A percentile compares a stretch with the other conserved stretches of the same genome.
phyloP scores from a whole-genome alignment of 108 stramenopile species.

The Nitzschia inconspicua region DNA sequence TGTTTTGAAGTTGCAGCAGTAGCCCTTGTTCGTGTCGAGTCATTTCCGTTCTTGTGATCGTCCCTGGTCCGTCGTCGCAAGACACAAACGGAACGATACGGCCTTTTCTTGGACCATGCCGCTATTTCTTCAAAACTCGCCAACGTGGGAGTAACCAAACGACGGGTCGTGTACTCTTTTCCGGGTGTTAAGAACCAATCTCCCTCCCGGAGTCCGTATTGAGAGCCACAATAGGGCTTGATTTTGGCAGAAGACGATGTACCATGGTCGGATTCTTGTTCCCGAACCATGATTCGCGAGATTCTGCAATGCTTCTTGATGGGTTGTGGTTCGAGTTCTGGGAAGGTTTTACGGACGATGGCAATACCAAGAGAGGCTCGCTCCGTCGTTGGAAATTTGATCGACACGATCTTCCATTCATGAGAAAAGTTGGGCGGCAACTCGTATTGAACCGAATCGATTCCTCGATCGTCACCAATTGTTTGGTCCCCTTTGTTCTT shows the following conservation, averaged over 20 bases:
- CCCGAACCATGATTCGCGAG: too few species aligned
- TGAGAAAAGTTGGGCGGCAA: not conserved
- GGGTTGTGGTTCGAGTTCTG: not conserved
- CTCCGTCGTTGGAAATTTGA: not conserved
- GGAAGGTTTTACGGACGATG: not conserved
- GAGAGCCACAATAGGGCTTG: not conserved
- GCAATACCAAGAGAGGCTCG: not conserved
- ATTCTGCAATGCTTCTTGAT: not conserved
- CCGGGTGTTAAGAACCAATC: conserved; percentile 3
- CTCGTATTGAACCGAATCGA: not conserved
- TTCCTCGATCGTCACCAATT: not conserved
- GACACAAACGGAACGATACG: not conserved
- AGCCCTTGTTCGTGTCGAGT: not conserved
- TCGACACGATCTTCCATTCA: not conserved
- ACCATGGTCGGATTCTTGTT: not conserved
- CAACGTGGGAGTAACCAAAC: too few species aligned
- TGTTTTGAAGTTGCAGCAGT: not conserved
- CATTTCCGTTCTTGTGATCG: not conserved
- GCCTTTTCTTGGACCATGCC: conserved; percentile 17
- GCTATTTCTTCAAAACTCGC: conserved; percentile 18
- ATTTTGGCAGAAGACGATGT: not conserved
- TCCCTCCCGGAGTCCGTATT: not conserved
- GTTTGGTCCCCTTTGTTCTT: not conserved
- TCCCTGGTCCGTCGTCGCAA: conserved; percentile 1
- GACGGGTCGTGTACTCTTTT: not conserved